Evolutionary conservation across 1,284 basidiomycete genomes (phyloP), one percentile per base, ranked within the genome.

Genomic region (Phellopilus nigrolimitatus): DNA sequence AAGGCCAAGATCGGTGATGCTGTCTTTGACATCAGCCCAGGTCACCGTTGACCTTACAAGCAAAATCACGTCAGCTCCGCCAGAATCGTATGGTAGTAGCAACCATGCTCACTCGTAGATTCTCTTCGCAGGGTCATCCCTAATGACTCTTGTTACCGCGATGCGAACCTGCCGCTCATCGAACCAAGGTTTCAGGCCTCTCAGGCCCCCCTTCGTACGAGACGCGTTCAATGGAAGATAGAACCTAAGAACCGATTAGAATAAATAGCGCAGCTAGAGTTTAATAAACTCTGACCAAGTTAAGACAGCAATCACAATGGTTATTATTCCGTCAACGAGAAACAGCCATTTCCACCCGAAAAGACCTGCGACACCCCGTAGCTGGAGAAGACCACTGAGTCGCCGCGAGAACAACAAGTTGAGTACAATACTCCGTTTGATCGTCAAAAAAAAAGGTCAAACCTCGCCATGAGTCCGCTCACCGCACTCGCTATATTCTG

Each of bases 291-390:
- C 53, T 22, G 49, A 68, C 68, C 66, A 69, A 15, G 68, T 69
- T 4, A 60, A 55, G 21, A 66, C 53, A 2, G 69, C 61, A 13
- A 67, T 65, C 1, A 64, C 28, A 1, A 70, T 50, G 0, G 69
- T 71, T 25, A 70, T 67, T 28, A 67, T 59, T 2, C 68, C 68
- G 49, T 71, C 68, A 22, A 71, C 66, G n/a, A 71, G 49, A 52
- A 69, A 71, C 10, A 71, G 53, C 69, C 69, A 71, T 50, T 71
- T 71, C 69, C 69, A 71, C 0, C 69, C 69, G 45, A 66, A 64
- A 15, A 71, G 55, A 2, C 68, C 68, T 0, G 47, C 57, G 1
- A 62, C 51, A 8, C 68, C 69, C 12, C 64, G 58, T 28, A 71
- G 45, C 44, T 65, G 66, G 2, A 71, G 59, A 5, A 71, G 60